These are phyloP conservation scores for Aspergillus viridinutans DNA, from an alignment of 2,329 filamentous ascomycete genomes.

Conservation along the genomic window DNA sequence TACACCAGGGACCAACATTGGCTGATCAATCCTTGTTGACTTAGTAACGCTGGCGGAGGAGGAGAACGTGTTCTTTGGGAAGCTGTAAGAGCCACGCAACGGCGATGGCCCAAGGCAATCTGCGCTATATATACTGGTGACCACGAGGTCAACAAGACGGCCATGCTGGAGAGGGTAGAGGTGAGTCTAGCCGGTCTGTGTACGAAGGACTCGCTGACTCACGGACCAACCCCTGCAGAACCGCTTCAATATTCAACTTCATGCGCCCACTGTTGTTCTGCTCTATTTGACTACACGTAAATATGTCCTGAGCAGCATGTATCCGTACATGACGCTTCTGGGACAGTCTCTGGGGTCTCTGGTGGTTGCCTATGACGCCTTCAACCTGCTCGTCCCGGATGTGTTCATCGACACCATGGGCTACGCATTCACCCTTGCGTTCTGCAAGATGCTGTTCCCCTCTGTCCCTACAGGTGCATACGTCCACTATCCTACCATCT, in stretches of 20 bases:
- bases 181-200: conserved; percentile 38
- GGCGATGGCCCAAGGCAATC: conserved; percentile 79
- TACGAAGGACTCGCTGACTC: neutral
- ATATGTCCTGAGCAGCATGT: conserved; percentile 81
- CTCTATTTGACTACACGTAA: conserved; percentile 85
- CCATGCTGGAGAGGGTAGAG: conserved; percentile 73
- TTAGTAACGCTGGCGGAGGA: conserved; percentile 88
- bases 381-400: conserved; percentile 86
- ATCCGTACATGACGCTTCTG: conserved; percentile 86
- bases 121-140: conserved; percentile 96
- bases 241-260: conserved; percentile 87
- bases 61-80: conserved; percentile 96
- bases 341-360: conserved; percentile 92
- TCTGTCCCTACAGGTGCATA: conserved; percentile 82
- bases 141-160: conserved; percentile 75
- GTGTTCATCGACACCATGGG: conserved; percentile 98
- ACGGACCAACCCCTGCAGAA: conserved; percentile 47
- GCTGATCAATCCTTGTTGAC: conserved; percentile 3
- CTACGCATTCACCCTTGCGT: conserved; percentile 83
- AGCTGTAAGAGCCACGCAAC: conserved; percentile 85
- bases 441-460: conserved; percentile 78
- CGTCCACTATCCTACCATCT: conserved; percentile 97
- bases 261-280: conserved; percentile 78
- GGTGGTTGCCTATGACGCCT: conserved; percentile 84
- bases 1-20: neutral